phyloP scores from a whole-genome alignment of 2,329 filamentous ascomycete species.

The Ophiobolus disseminans region DNA sequence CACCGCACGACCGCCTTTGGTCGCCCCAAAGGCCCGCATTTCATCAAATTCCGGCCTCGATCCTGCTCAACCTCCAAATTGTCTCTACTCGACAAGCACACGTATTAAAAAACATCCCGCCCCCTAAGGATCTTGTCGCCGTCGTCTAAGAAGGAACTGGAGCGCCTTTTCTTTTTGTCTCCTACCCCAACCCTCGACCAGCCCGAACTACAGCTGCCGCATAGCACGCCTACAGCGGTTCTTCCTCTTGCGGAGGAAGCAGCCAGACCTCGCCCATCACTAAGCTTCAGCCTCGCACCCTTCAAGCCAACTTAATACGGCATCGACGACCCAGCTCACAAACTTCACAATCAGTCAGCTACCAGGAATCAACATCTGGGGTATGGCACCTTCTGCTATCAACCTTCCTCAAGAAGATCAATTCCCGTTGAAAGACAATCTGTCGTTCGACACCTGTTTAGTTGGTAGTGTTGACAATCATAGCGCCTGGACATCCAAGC shows the following conservation, averaged over 20 bases:
- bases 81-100: slow-evolving; percentile 54
- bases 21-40: slow-evolving; percentile 51
- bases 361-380: slow-evolving; percentile 53
- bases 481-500: slow-evolving; percentile 68
- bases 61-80: slow-evolving; percentile 56
- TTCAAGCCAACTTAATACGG: slow-evolving; percentile 92
- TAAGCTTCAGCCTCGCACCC: slow-evolving; percentile 84
- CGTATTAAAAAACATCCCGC: slow-evolving; percentile 59
- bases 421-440: slow-evolving; percentile 47
- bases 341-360: slow-evolving; percentile 11
- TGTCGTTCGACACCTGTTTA: slow-evolving; percentile 34
- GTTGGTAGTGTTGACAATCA: slow-evolving; percentile 52
- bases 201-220: slow-evolving; percentile 89
- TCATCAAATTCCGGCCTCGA: slow-evolving; percentile 55
- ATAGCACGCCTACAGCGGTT: slow-evolving; percentile 98
- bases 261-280: slow-evolving; percentile 99
- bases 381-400: slow-evolving; percentile 76
- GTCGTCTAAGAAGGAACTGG: slow-evolving; percentile 46
- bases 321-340: slow-evolving; percentile 33
- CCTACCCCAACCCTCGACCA: slow-evolving; percentile 60
- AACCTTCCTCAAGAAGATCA: slow-evolving; percentile 54
- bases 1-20: slow-evolving; percentile 43
- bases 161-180: slow-evolving; percentile 54
- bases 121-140: slow-evolving; percentile 52
- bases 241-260: too few relatives aligned